Evolutionary conservation across 352 stramenopile genomes (phyloP), one percentile per base, ranked within the genome.

Genomic region (Phytophthora pseudosyringae): DNA sequence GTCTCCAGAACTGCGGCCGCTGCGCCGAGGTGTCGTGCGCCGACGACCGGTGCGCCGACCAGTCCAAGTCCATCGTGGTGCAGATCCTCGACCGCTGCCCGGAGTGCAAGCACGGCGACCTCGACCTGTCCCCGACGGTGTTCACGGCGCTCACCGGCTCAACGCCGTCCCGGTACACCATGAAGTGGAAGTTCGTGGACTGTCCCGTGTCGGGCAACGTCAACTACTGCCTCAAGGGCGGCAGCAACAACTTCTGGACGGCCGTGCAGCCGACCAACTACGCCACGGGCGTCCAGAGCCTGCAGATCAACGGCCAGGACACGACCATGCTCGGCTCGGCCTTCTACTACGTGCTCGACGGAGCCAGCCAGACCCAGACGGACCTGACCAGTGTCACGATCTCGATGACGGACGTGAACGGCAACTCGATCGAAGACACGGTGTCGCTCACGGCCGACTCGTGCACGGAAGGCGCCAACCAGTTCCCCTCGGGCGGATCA

Each of bases 1-100:
- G 64, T 25, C 75, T 79, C 6, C 59, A 68, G 39, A 79, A 89
- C 68, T 91, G 85, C 50, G 82, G 82, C 7, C 82, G 83, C 15
- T 93, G 85, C 46, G 85, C 80, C 35, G 69, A 90, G 38, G 83
- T 92, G 8, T 77, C 71, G 35, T 91, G 82, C 49, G 61, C 43
- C 15, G 85, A 93, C 59, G 28, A 71, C n/a, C 67, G 73, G 0
- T 93, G 84, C 40, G 32, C 63, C 11, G 71, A 84, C 60, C 64
- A 75, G 45, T 69, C 50, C 36, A 81, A 46, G 48, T 78, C 66
- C 2, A 60, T 81, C 21, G 55, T 85, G 28, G 75, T 91, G 36
- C 76, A 91, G 52, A 75, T 94, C 43, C 62, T 90, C 9, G 83
- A 94, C 62, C 78, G 79, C 3, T 94, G 86, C 48, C 86, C 86